A percentile compares a stretch with the other conserved stretches of the same genome.
phyloP scores from a whole-genome alignment of 176 grass and related monocot genomes.

The Secale cereale region DNA sequence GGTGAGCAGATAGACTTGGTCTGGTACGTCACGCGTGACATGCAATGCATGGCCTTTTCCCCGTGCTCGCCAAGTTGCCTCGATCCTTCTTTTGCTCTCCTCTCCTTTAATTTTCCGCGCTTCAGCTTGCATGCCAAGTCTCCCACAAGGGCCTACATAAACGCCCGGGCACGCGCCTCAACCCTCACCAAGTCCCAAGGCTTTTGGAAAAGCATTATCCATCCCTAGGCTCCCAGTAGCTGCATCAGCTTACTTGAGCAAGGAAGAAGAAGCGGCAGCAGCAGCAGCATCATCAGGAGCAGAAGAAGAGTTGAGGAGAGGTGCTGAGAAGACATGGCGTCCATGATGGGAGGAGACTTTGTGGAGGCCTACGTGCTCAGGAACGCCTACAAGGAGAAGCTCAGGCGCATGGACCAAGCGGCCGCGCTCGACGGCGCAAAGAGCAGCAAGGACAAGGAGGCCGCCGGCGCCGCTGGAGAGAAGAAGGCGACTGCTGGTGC shows the following conservation, averaged over 20 bases:
- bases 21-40: background rate
- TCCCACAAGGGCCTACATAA: too few relatives aligned
- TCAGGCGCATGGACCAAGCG: slow-evolving; percentile 31
- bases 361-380: slow-evolving; percentile 54
- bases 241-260: background rate
- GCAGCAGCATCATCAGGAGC: too few relatives aligned
- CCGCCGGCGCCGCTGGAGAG: background rate
- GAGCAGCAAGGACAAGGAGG: background rate
- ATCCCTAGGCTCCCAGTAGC: background rate
- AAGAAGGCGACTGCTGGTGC: background rate
- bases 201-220: background rate
- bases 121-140: too few relatives aligned
- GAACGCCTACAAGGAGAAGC: slow-evolving; percentile 55
- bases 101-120: too few relatives aligned
- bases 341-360: slow-evolving; percentile 58
- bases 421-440: background rate
- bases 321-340: slow-evolving; percentile 51
- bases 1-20: too few relatives aligned
- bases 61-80: slow-evolving; percentile 17
- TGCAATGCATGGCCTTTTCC: background rate
- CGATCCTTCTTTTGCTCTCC: background rate
- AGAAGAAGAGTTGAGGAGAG: too few relatives aligned
- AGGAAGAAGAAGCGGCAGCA: too few relatives aligned
- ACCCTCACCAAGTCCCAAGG: background rate
- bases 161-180: background rate